Evolutionary conservation across 352 stramenopile genomes (phyloP), one percentile per base, ranked within the genome.

Genomic region (Globisporangium takayamanum): DNA sequence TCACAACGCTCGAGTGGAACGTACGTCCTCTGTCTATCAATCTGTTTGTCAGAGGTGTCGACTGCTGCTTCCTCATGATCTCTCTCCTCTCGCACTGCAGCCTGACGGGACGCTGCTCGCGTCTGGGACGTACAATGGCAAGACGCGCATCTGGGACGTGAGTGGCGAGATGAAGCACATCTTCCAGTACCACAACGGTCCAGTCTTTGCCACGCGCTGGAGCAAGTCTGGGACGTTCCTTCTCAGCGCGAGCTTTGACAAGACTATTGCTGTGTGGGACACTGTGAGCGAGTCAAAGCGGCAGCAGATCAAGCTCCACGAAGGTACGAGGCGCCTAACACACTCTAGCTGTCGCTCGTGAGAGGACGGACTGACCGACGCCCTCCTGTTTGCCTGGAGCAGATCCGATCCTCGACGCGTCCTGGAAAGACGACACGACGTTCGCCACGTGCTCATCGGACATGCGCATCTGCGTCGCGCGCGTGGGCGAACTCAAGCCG

Each of bases 1-100:
- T 99, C 7, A 99, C 96, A 48, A 99, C 95, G 49, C 76, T 99
- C 44, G 96, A 98, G 76, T 99, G 96, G 96, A 98, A 90, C 54
- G 90, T 97, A 66, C 66, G 84, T 88, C 16, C 2, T 22, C 41
- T 46, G 41, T 45, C 5, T 59, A 3, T 39, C 33, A 39, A 12
- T 4, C 5, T 60, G 1, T 39, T 5, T 44, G 10, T 14, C 15
- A 53, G 28, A 26, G 20, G 22, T 10, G 10, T 26, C 20, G 20
- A 30, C 20, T 39, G 22, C 20, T 16, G 46, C 11, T 2, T 30
- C 15, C 10, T 49, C 22, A n/a, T 28, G 39, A 16, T 20, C 10
- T n/a, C 41, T 42, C 22, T 6, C 53, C 4, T 69, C 52, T 5
- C 62, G 25, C 45, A 54, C 46, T 69, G 18, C 61, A 94, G 84